Percentiles rank a stretch among this genome's conserved stretches.
Conservation (phyloP, 768 basidiomycete species). For the Auricularia heimuer region DNA sequence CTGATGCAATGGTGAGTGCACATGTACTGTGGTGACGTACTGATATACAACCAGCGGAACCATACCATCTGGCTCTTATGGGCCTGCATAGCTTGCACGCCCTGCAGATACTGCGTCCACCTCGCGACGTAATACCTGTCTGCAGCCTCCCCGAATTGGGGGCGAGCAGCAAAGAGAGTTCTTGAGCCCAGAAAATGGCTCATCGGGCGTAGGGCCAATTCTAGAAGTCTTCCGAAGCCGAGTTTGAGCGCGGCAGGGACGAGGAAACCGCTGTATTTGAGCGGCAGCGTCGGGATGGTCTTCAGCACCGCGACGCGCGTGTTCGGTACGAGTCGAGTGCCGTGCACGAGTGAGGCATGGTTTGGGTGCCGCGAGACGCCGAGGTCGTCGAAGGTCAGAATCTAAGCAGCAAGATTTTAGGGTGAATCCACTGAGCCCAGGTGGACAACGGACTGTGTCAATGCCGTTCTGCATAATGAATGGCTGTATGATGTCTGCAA, state of each 20-base stretch:
- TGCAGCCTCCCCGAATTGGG: background rate
- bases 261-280: background rate
- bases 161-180: too few relatives aligned
- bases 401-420: conserved; percentile 31
- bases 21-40: too few relatives aligned
- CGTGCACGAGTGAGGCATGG: conserved; percentile 60
- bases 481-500: too few relatives aligned
- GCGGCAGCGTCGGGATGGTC: background rate
- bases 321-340: conserved; percentile 17
- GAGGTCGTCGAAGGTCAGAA: conserved; percentile 71
- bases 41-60: too few relatives aligned
- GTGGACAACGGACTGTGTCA: too few relatives aligned
- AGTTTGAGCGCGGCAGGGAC: background rate
- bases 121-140: background rate
- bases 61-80: background rate
- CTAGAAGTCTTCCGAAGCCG: too few relatives aligned
- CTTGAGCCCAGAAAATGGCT: too few relatives aligned
- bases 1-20: too few relatives aligned
- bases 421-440: background rate
- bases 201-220: too few relatives aligned
- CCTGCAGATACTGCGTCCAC: background rate
- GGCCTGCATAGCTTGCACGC: background rate
- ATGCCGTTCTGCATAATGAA: too few relatives aligned
- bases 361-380: conserved; percentile 86
- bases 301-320: background rate